A percentile compares a stretch with the other conserved stretches of the same genome.
These are phyloP conservation scores for Cupressus sempervirens DNA, from an alignment of 75 land plant species.

Conservation along the genomic window DNA sequence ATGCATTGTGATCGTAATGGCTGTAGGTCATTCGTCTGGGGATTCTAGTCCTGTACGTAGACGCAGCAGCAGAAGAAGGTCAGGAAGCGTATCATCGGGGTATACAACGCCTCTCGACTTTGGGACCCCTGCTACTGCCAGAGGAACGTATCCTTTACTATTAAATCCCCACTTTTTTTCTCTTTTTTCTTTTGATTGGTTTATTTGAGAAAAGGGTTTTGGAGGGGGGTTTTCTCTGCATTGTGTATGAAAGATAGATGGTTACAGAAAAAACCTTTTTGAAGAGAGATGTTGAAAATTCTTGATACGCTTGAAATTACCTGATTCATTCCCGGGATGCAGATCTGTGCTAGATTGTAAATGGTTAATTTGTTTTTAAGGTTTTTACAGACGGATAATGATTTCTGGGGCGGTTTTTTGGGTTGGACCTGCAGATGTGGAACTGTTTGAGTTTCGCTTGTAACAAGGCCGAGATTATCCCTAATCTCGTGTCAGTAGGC, in stretches of 20 bases:
- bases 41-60: constrained; percentile 13
- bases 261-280: not conserved
- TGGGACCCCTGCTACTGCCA: constrained; percentile 2
- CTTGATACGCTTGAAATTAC: not conserved
- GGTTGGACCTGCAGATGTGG: not conserved
- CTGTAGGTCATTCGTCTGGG: not conserved
- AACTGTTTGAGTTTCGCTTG: too few relatives aligned
- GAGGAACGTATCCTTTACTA: constrained; percentile 37
- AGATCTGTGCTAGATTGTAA: not conserved
- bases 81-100: constrained; percentile 25
- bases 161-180: not conserved
- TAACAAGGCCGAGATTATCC: not conserved
- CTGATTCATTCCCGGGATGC: not conserved
- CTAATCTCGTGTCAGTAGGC: not conserved
- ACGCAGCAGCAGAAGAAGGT: constrained; percentile 16
- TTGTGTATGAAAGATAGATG: not conserved
- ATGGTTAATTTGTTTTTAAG: not conserved
- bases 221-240: not conserved
- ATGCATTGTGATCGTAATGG: not conserved
- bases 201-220: not conserved
- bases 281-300: not conserved
- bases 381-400: not conserved
- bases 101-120: constrained; percentile 26
- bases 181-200: too few relatives aligned
- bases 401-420: not conserved